Conservation (phyloP, 306 rosid genomes). For the Senna siamea region DNA sequence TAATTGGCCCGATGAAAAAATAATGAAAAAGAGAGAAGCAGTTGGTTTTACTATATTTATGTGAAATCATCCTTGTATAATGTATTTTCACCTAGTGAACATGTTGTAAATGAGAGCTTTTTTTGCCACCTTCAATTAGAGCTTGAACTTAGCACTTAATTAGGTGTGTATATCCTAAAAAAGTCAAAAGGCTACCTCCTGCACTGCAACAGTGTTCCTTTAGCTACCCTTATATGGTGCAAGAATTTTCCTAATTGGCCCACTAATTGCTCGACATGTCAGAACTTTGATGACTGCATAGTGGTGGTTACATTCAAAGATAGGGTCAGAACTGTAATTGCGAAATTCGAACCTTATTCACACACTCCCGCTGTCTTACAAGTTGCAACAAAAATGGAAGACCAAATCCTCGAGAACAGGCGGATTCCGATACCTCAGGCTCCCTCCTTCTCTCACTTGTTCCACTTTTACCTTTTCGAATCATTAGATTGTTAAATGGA, state of each 20-base stretch:
- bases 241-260: conserved; percentile 26
- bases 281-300: not conserved
- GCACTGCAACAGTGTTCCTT: not conserved
- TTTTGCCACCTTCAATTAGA: not conserved
- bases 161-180: conserved; percentile 30
- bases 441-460: not conserved
- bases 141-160: not conserved
- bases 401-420: conserved; percentile 66
- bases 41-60: not conserved
- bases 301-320: not conserved
- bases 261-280: not conserved
- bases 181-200: conserved; percentile 56
- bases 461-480: conserved; percentile 25
- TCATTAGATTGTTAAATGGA: conserved; percentile 24
- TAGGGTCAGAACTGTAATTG: not conserved
- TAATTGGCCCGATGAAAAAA: not conserved
- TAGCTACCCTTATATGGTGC: conserved; percentile 23
- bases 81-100: not conserved
- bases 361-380: not conserved
- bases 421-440: conserved; percentile 47
- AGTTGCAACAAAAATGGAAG: conserved; percentile 39
- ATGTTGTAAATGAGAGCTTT: not conserved
- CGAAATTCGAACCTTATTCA: not conserved
- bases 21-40: too few relatives aligned
- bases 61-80: not conserved